phyloP scores from a whole-genome alignment of 257 asterid genomes.

The Gentiana straminea region DNA sequence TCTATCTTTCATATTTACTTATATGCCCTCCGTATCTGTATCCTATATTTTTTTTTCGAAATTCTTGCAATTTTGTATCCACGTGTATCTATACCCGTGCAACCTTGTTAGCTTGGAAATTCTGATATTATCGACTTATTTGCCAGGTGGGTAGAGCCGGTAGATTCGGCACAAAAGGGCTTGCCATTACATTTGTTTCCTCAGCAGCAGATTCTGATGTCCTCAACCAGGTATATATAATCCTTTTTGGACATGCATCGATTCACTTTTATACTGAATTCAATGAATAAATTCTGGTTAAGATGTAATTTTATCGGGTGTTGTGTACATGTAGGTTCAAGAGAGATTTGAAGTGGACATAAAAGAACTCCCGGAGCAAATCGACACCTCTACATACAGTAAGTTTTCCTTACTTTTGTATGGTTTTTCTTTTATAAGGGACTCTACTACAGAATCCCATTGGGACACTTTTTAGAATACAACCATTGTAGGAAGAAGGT shows the following conservation, averaged over 20 bases:
- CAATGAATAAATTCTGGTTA: no score
- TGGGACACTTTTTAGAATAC: no score
- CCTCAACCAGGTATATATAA: conserved; percentile 53
- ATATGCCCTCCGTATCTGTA: no score
- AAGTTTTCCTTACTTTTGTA: conserved; percentile 8
- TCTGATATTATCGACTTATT: neutral
- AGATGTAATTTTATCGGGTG: conserved; percentile 3
- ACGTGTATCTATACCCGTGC: no score
- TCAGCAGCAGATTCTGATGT: conserved; percentile 87
- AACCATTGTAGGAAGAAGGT: no score
- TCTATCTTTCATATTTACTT: no score
- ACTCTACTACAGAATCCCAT: no score
- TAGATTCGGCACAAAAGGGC: conserved; percentile 85
- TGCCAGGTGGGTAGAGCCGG: conserved; percentile 87
- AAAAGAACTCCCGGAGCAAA: conserved; percentile 74
- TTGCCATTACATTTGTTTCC: conserved; percentile 84
- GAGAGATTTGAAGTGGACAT: conserved; percentile 77
- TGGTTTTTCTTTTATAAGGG: no score
- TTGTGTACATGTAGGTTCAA: conserved; percentile 44
- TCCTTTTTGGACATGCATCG: neutral
- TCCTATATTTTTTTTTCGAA: no score
- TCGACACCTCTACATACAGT: conserved; percentile 83
- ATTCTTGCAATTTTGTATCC: no score
- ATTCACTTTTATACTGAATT: neutral
- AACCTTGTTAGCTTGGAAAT: no score